Evolutionary conservation across 192 early-diverging fungal species (phyloP), one percentile per base, ranked within the genome.

Genomic region (Entomortierella lignicola): DNA sequence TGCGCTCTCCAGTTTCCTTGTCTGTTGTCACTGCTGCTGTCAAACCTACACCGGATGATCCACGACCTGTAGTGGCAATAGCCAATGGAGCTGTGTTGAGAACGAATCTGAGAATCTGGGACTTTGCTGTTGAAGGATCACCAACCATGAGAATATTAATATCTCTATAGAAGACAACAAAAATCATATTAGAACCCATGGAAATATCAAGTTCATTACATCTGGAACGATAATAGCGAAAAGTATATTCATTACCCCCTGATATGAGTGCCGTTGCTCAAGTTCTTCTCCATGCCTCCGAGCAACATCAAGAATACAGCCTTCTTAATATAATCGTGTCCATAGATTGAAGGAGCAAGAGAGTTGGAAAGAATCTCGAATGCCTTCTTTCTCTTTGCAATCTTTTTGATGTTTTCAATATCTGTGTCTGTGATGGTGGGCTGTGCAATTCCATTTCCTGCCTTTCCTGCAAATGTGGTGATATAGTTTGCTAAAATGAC

Each of bases 81-180:
- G 96, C 97, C 56, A 97, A 83, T 30, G 98, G 98, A 43, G 98
- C 97, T 63, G 94, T 94, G 68, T 97, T 96, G 52, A 96, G 81
- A 25, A 99, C 94, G 81, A 93, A 98, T n/a, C 95, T 86, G 67
- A 99, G 88, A 65, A 99, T 89, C 83, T 99, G 98, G n/a, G 96
- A 97, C 87, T 99, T 99, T 13, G 96, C 97, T 5, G 95, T 96
- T n/a, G 94, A 96, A 31, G 98, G 98, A 86, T 99, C 98, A 60
- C 98, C 98, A 20, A 99, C 97, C 90, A 99, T 93, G 61, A 97
- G 84, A 77, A 99, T 95, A 77, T 99, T 99, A 72, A 99, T 95
- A 83, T 99, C 98, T 66, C 96, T 94, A 32, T 15, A 43, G n/a
- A 64, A 64, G 31, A 7, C 18, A 39, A 54, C 6, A 21, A 23